Evolutionary conservation across 164 flowering plant species (phyloP).

Genomic region (Vitis rupestris): DNA sequence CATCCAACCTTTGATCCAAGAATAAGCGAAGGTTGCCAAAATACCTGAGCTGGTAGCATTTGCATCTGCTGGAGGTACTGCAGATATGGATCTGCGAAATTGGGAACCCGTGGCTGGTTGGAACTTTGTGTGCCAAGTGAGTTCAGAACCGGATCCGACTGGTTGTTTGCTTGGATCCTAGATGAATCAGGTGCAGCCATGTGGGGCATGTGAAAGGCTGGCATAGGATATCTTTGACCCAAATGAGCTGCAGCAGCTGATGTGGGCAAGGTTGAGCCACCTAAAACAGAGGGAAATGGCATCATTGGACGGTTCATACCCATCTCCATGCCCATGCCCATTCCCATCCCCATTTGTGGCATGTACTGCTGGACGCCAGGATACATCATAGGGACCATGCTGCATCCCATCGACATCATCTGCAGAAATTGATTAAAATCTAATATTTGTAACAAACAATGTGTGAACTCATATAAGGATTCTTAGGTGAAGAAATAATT

Average conservation of each 20-base stretch:
- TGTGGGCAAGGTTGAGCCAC: constrained; percentile 45
- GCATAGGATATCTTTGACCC: constrained; percentile 58
- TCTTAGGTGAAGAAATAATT: neutral
- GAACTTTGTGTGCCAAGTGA: constrained; percentile 30
- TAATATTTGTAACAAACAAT: constrained; percentile 7
- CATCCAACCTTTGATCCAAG: neutral
- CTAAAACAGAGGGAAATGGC: constrained; percentile 60
- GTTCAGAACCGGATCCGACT: constrained; percentile 36
- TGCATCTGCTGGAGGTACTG: constrained; percentile 62
- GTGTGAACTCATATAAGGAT: neutral
- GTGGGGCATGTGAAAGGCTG: constrained; percentile 52
- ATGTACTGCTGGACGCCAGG: constrained; percentile 83
- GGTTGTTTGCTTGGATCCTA: constrained; percentile 37
- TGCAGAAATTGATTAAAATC: constrained; percentile 27
- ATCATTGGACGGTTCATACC: constrained; percentile 60
- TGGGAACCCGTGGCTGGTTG: constrained; percentile 35
- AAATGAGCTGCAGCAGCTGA: constrained; percentile 51
- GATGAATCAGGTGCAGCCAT: constrained; percentile 44
- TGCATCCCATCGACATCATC: constrained; percentile 98
- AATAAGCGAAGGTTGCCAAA: neutral
- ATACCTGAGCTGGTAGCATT: constrained; percentile 46
- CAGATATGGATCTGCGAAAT: constrained; percentile 58
- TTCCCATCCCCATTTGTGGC: constrained; percentile 72
- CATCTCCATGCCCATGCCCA: constrained; percentile 63
- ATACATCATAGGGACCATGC: constrained; percentile 83